Conservation (phyloP, 1,284 basidiomycete species). For the Ustilago curta region DNA sequence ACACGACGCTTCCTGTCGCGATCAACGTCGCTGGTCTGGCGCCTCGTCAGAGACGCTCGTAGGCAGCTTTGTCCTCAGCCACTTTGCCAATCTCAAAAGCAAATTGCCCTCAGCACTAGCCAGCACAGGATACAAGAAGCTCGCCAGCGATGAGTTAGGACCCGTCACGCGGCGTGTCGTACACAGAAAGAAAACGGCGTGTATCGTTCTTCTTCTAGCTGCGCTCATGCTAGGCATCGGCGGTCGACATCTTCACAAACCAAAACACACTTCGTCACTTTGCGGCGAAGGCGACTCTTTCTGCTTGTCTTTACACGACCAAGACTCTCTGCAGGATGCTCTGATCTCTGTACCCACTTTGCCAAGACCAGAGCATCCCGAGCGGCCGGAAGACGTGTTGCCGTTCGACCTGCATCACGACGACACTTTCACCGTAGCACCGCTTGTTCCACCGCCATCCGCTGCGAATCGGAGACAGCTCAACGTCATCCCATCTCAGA, state of each 20-base stretch:
- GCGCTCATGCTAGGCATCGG: constrained; percentile 31
- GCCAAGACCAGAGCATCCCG: constrained; percentile 21
- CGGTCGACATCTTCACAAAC: constrained; percentile 3
- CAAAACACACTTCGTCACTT: neutral
- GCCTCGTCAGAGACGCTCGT: constrained; percentile 22
- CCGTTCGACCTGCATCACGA: constrained; percentile 35
- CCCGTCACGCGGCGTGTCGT: neutral
- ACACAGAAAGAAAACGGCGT: constrained; percentile 14
- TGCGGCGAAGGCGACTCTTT: neutral
- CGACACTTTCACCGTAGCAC: constrained; percentile 1
- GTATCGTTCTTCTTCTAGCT: constrained; percentile 18
- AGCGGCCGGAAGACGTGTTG: constrained; percentile 16
- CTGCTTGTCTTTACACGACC: constrained; percentile 24
- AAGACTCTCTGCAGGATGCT: constrained; percentile 37
- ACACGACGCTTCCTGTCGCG: neutral
- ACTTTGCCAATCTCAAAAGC: constrained; percentile 21
- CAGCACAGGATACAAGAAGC: constrained; percentile 11
- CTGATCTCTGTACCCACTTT: constrained; percentile 22
- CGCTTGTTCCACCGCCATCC: constrained; percentile 11
- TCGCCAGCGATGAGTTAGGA: constrained; percentile 7
- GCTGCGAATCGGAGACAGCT: constrained; percentile 30
- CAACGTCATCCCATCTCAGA: constrained; percentile 25
- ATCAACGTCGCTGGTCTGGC: constrained; percentile 7
- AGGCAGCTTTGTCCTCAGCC: constrained; percentile 13
- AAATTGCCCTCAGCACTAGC: constrained; percentile 13